Evolutionary conservation across 495 filamentous ascomycete genomes (phyloP), one percentile per base, ranked within the genome.

Genomic region (Podospora pseudoanserina): DNA sequence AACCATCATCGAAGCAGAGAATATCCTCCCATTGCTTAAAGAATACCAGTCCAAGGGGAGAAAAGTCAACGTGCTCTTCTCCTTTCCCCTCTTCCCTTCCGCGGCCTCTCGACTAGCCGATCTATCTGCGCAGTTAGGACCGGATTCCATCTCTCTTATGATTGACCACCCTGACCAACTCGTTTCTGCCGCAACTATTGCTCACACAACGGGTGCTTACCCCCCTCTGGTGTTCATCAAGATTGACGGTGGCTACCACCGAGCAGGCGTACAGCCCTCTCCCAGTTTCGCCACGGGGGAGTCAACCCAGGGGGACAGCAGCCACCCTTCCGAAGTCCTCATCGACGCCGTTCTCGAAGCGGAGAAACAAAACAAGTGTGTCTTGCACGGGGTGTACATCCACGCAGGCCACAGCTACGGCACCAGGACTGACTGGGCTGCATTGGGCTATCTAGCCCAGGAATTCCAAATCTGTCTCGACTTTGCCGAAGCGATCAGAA

Each of bases 361-460:
- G 3, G 80, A 83, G 1, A 68, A 74, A 0, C 58, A 61, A 0
- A 83, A 85, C 0, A 49, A 64, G n/a, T 77, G 79, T 9, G 69
- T 73, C 0, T 76, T 95, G 3, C 75, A 85, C 18, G 93, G 92
- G 0, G 73, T 94, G 19, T 97, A 96, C 77, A 86, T 84, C n/a
- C 92, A 96, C 75, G 89, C 89, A 4, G 91, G 92, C 4, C 86
- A 92, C 65, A 91, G 87, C 34, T 96, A 97, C 76, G 83, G 77
- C 27, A 80, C 80, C 0, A 78, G 84, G 9, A 73, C 76, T 5
- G 82, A 86, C 60, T 78, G 76, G 73, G 74, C 71, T 28, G 89
- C 91, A 6, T 81, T 92, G 77, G 68, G 77, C 0, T 79, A 85
- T 60, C 75, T 96, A 13, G 77, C 76, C 4, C 77, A 72, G 11